phyloP scores from a whole-genome alignment of 345 rosid species.

The Microcos paniculata region DNA sequence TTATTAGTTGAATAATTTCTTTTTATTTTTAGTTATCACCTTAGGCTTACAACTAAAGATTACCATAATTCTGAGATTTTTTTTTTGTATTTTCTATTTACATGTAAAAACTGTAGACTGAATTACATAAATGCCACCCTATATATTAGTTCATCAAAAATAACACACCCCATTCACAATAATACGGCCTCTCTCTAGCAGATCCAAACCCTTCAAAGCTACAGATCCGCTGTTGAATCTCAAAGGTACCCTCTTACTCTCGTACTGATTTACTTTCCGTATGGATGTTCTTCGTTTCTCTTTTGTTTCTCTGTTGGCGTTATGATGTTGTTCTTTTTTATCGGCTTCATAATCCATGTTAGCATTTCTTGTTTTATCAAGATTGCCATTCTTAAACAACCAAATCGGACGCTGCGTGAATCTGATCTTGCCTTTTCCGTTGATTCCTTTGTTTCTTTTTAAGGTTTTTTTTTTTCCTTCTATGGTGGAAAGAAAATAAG shows the following conservation, averaged over 20 bases:
- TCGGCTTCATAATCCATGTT: neutral
- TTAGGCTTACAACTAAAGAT: too few relatives aligned
- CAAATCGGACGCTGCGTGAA: neutral
- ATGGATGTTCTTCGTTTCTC: neutral
- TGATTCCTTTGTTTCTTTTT: neutral
- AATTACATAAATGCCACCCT: neutral
- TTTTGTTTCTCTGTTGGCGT: neutral
- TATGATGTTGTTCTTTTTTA: neutral
- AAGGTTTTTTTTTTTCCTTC: neutral
- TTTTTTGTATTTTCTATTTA: too few relatives aligned
- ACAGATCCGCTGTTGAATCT: neutral
- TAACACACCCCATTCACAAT: neutral
- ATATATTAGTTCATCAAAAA: neutral
- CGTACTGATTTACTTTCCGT: neutral
- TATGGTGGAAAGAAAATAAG: neutral
- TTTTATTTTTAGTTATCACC: too few relatives aligned
- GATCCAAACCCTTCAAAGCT: conserved; percentile 1
- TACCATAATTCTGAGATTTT: too few relatives aligned
- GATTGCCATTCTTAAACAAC: neutral
- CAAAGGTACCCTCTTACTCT: neutral
- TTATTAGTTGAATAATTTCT: too few relatives aligned
- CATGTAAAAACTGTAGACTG: too few relatives aligned
- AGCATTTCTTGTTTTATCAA: neutral
- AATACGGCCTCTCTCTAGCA: too few relatives aligned
- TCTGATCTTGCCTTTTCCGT: neutral